Conservation (phyloP, 208 protist genomes). For the Trichomonas vaginalis region DNA sequence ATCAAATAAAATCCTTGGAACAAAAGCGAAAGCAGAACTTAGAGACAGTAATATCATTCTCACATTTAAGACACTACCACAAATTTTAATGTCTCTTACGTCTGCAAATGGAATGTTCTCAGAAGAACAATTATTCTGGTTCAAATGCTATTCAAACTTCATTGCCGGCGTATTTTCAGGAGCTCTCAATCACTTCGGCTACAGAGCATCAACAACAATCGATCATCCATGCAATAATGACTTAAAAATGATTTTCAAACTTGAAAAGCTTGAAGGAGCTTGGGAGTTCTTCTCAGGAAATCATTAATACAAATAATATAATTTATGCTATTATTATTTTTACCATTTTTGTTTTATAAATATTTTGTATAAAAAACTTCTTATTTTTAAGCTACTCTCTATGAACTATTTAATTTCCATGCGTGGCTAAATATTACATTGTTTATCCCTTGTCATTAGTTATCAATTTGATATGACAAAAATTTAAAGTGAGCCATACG, state of each 20-base stretch:
- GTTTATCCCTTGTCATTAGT: too few species aligned
- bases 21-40: background rate
- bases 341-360: too few species aligned
- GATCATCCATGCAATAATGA: background rate
- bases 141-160: background rate
- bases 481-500: too few species aligned
- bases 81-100: background rate
- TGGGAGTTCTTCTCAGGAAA: background rate
- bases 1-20: background rate
- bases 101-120: too few species aligned
- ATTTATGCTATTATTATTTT: too few species aligned
- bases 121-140: background rate
- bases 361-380: too few species aligned
- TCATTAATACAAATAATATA: too few species aligned
- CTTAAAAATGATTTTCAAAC: background rate
- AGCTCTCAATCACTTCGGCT: background rate
- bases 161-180: background rate
- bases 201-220: background rate
- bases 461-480: too few species aligned
- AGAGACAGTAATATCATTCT: background rate
- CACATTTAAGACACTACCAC: background rate
- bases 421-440: too few species aligned
- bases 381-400: too few species aligned
- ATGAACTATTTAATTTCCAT: too few species aligned
- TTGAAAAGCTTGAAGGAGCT: background rate